Conservation (phyloP, 208 protist species). For the Acanthamoeba pearcei region DNA sequence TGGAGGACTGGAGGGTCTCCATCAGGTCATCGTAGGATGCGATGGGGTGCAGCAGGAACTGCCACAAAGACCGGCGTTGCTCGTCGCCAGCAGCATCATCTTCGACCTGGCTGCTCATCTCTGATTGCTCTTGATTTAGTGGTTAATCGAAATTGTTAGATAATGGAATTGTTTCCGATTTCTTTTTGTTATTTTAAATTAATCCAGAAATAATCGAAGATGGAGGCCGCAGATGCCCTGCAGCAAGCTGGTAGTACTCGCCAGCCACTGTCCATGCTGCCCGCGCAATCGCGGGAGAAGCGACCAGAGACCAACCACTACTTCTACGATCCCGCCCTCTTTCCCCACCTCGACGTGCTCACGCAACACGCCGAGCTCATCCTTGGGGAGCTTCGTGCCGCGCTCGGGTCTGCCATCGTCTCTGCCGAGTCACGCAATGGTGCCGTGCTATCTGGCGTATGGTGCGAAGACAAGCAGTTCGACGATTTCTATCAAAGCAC, state of each 20-base stretch:
- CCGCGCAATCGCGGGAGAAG: neutral
- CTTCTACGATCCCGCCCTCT: slow-evolving; percentile 70
- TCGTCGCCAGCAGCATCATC: neutral
- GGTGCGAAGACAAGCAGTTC: slow-evolving; percentile 71
- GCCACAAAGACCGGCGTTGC: neutral
- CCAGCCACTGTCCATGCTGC: slow-evolving; percentile 2
- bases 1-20: slow-evolving; percentile 18
- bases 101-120: neutral
- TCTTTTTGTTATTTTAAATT: too few species aligned
- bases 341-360: slow-evolving; percentile 60
- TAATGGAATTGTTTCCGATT: too few species aligned
- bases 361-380: slow-evolving; percentile 21
- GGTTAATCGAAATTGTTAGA: too few species aligned
- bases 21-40: slow-evolving; percentile 5
- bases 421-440: slow-evolving; percentile 12
- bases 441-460: slow-evolving; percentile 42
- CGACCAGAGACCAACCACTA: slow-evolving; percentile 64
- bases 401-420: neutral
- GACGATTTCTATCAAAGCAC: slow-evolving; percentile 69
- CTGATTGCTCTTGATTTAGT: neutral
- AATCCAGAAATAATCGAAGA: neutral
- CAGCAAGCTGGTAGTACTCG: neutral
- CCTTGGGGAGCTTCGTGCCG: slow-evolving; percentile 1
- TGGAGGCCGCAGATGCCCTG: neutral
- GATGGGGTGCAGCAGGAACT: slow-evolving; percentile 18